phyloP scores from a whole-genome alignment of 257 asterid species.

The Penstemon newberryi region DNA sequence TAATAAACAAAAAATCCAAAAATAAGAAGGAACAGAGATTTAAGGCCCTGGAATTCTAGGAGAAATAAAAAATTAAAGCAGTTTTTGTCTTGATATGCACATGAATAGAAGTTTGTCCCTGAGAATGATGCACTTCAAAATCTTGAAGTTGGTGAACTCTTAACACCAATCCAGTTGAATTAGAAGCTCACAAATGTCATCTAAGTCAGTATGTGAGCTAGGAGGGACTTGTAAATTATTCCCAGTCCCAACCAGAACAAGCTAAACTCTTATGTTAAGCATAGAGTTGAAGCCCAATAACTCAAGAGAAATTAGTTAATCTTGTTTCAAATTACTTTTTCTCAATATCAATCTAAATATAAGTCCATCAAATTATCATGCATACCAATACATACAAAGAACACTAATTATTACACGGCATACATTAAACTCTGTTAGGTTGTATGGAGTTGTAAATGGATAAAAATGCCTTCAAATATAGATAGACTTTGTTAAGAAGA shows the following conservation, averaged over 20 bases:
- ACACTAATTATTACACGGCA: neutral
- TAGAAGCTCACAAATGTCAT: slow-evolving; percentile 15
- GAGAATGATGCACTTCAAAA: neutral
- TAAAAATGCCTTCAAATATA: neutral
- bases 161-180: neutral
- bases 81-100: neutral
- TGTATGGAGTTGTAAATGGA: neutral
- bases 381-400: neutral
- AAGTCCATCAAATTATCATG: neutral
- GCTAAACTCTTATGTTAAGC: neutral
- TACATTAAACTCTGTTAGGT: neutral
- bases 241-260: slow-evolving; percentile 4
- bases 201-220: neutral
- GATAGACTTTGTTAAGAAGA: neutral
- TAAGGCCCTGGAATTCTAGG: neutral
- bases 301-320: neutral
- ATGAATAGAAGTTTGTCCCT: neutral
- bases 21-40: neutral
- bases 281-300: neutral
- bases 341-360: neutral
- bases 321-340: neutral
- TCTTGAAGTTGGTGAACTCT: neutral
- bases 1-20: neutral
- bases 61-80: neutral
- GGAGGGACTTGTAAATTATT: neutral